Conservation (phyloP, 331 rosid species). For the Pyrus hybrid region DNA sequence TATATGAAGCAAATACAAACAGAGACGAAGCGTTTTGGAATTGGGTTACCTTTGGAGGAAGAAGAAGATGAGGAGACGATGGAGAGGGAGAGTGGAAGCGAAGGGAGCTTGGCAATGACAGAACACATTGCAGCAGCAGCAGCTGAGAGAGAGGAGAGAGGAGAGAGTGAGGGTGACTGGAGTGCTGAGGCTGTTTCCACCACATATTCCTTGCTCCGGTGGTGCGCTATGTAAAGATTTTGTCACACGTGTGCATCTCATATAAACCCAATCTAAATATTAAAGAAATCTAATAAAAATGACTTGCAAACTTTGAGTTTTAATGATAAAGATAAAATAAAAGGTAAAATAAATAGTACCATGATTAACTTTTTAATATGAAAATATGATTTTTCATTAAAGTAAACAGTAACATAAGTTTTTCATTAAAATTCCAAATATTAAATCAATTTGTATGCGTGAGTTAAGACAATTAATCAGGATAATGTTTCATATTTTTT, state of each 20-base stretch:
- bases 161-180: background rate
- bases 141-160: background rate
- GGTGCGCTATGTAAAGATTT: background rate
- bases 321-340: too few species aligned
- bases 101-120: slow-evolving; percentile 38
- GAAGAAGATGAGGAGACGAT: slow-evolving; percentile 27
- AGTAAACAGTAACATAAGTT: too few species aligned
- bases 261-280: too few species aligned
- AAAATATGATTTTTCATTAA: too few species aligned
- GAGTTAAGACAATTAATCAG: too few species aligned
- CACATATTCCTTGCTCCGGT: background rate
- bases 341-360: too few species aligned
- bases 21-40: background rate
- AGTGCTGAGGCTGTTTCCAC: background rate
- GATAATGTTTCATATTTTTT: too few species aligned
- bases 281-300: too few species aligned
- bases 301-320: too few species aligned
- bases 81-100: slow-evolving; percentile 39
- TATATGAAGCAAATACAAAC: background rate
- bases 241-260: background rate
- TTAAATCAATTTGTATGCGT: too few species aligned
- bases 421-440: too few species aligned
- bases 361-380: too few species aligned
- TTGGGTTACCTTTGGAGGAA: slow-evolving; percentile 44
- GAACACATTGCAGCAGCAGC: slow-evolving; percentile 28